Conservation (phyloP, 2,329 filamentous ascomycete species). For the Juglanconis sp. region DNA sequence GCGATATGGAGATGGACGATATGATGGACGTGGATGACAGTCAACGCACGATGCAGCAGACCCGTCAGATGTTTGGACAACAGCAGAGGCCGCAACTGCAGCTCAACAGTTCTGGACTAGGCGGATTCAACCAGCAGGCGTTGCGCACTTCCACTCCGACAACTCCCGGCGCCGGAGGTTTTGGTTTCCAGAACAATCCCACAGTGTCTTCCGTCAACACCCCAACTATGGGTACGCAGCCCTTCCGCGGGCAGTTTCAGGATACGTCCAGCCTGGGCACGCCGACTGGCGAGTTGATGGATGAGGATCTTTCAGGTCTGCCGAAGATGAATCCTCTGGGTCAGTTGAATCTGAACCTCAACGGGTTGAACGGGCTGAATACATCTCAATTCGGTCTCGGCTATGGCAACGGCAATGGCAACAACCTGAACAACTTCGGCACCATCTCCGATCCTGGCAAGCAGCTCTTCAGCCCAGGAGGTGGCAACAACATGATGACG, state of each 20-base stretch:
- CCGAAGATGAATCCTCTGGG: constrained; percentile 42
- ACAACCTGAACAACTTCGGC: constrained; percentile 47
- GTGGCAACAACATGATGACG: constrained; percentile 54
- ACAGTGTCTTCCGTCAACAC: constrained; percentile 97
- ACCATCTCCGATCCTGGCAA: constrained; percentile 91
- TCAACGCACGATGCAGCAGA: constrained; percentile 65
- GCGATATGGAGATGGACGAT: constrained; percentile 97
- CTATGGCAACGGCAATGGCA: constrained; percentile 41
- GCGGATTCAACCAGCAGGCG: constrained; percentile 60
- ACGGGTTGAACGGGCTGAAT: constrained; percentile 36
- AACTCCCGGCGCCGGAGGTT: constrained; percentile 74
- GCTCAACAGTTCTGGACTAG: constrained; percentile 70
- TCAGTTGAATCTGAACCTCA: constrained; percentile 58
- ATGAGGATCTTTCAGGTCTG: constrained; percentile 68
- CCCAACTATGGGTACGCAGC: constrained; percentile 79
- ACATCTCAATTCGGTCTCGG: constrained; percentile 45
- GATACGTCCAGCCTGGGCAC: constrained; percentile 32
- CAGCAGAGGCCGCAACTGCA: constrained; percentile 70
- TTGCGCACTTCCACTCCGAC: constrained; percentile 82
- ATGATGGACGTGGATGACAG: constrained; percentile 62
- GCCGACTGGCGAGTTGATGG: constrained; percentile 66
- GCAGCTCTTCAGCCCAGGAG: constrained; percentile 83
- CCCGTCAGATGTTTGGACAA: constrained; percentile 66
- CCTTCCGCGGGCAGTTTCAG: constrained; percentile 55
- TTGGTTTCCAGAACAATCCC: constrained; percentile 85